Evolutionary conservation across 441 rosid genomes (phyloP), one percentile per base, ranked within the genome.

Genomic region (Bruguiera hainesii): DNA sequence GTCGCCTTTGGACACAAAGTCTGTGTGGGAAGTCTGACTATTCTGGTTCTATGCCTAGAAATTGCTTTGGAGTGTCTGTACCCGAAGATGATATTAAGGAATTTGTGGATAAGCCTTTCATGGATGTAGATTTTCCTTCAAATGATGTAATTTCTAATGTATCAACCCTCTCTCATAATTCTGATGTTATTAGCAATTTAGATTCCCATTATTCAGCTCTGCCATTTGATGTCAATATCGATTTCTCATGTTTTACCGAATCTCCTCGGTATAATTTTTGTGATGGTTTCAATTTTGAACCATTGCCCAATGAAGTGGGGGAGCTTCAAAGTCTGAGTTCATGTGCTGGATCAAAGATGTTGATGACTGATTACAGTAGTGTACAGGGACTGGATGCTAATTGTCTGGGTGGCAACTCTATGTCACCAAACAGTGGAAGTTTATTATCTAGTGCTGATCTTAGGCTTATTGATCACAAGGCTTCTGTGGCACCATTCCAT

Each of bases 311-410:
- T 80, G 87, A 80, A 65, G 73, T 70, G 15, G 71, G 65, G 46
- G 85, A 79, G 65, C 77, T 75, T 77, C 81, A 60, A 60, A 80
- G 71, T 13, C 82, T 72, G 64, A 80, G 76, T 70, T 62, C 78
- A 56, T 74, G 76, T 71, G 74, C 76, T 64, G 63, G 56, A 25
- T 73, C 80, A 6, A 83, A 81, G 73, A 60, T 72, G 53, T 69
- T 76, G 23, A 31, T 68, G 66, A 48, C 64, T 75, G 84, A 67
- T 75, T 68, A 68, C 63, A 65, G 75, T 56, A 78, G 67, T 80
- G 76, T 66, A 53, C 77, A 72, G 63, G 80, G 77, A 57, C 58
- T 67, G 67, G 71, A 68, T 65, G 73, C 71, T 64, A 79, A 75
- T 57, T 71, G 67, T 78, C 88, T 78, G 62, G 80, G 51, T 53